These are phyloP conservation scores for Aristolochia contorta DNA, from an alignment of 164 flowering plant species.

Conservation along the genomic window DNA sequence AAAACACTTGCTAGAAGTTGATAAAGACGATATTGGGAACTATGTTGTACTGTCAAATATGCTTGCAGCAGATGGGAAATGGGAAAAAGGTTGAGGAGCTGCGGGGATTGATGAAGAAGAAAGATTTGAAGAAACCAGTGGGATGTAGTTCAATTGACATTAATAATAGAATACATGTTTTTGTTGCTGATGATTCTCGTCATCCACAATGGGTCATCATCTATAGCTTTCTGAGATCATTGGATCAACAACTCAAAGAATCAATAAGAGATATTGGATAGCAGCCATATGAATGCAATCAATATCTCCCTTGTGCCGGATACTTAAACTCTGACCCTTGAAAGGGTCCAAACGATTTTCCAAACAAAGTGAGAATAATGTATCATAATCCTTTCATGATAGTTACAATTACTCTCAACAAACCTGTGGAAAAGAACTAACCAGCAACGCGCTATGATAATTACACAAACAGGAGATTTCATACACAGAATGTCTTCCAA, in stretches of 20 bases:
- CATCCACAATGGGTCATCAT: slow-evolving; percentile 44
- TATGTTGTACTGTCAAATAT: slow-evolving; percentile 66
- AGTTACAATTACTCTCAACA: too few relatives aligned
- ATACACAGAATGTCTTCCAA: too few relatives aligned
- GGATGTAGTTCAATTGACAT: slow-evolving; percentile 92
- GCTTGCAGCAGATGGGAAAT: slow-evolving; percentile 64
- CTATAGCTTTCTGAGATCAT: slow-evolving; percentile 20
- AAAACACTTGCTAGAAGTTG: slow-evolving; percentile 39
- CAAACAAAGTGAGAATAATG: too few relatives aligned
- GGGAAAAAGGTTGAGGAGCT: slow-evolving; percentile 73
- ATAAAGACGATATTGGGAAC: slow-evolving; percentile 51
- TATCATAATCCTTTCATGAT: too few relatives aligned
- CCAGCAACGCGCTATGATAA: too few relatives aligned
- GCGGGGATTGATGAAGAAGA: slow-evolving; percentile 54
- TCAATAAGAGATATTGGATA: background rate
- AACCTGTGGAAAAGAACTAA: too few relatives aligned
- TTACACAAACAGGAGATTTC: too few relatives aligned
- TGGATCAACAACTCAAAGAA: slow-evolving; percentile 41
- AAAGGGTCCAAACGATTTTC: too few relatives aligned
- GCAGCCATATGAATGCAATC: too few relatives aligned
- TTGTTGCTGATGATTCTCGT: slow-evolving; percentile 56
- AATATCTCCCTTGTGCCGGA: too few relatives aligned
- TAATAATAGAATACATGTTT: slow-evolving; percentile 34
- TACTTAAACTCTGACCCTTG: too few relatives aligned
- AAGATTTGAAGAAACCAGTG: slow-evolving; percentile 58